Percentiles rank a stretch among this genome's conserved stretches.
Conservation (phyloP, 371 early-diverging fungal species). For the Fennellomyces sp. region DNA sequence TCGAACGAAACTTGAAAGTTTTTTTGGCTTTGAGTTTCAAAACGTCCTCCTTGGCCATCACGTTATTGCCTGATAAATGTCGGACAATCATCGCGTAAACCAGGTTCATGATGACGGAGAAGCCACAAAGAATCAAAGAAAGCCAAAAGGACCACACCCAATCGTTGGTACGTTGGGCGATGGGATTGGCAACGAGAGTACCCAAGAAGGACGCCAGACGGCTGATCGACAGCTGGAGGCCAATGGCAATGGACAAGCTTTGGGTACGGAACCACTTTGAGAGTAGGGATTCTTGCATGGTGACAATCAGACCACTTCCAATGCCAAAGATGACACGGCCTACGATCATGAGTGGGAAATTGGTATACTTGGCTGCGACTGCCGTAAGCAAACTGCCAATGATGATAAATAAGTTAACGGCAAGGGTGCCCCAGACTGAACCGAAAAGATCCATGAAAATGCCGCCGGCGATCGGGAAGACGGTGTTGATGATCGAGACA, state of each 20-base stretch:
- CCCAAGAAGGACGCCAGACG: constrained; percentile 56
- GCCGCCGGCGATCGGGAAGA: constrained; percentile 58
- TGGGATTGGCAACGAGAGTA: constrained; percentile 45
- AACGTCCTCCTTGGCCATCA: constrained; percentile 23
- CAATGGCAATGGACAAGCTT: constrained; percentile 35
- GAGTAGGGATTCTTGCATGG: constrained; percentile 61
- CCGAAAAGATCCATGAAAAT: constrained; percentile 54
- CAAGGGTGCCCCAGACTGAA: constrained; percentile 50
- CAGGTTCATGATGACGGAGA: constrained; percentile 50
- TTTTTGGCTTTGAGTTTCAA: constrained; percentile 32
- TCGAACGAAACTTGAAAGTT: constrained; percentile 38
- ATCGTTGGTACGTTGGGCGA: constrained; percentile 42
- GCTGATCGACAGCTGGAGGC: constrained; percentile 57
- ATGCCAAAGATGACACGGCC: constrained; percentile 59
- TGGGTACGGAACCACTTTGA: constrained; percentile 61
- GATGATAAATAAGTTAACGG: constrained; percentile 43
- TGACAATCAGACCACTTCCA: constrained; percentile 58
- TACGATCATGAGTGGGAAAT: constrained; percentile 48
- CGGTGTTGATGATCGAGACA: constrained; percentile 56
- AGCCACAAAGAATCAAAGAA: constrained; percentile 46
- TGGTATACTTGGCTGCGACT: constrained; percentile 40
- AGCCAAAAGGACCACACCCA: constrained; percentile 62
- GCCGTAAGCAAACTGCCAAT: constrained; percentile 53
- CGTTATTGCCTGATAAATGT: constrained; percentile 34
- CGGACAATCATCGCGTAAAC: constrained; percentile 48